Conservation (phyloP, 73 alveolate species). For the Breviolum minutum region DNA sequence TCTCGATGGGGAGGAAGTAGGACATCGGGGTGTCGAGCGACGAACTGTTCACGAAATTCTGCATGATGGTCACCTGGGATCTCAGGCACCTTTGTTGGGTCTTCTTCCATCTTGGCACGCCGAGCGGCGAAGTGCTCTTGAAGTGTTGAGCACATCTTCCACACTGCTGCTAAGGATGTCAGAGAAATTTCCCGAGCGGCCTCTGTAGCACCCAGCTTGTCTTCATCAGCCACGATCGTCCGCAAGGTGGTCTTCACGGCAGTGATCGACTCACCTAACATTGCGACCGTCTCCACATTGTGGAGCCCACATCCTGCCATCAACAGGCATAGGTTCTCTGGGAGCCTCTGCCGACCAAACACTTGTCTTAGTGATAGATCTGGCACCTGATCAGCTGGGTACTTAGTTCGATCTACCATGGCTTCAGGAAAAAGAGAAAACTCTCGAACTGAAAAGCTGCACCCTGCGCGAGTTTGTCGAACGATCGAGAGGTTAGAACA, state of each 20-base stretch:
- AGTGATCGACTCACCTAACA: slow-evolving; percentile 28
- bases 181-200: not conserved
- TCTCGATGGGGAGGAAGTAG: not conserved
- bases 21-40: not conserved
- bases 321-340: not conserved
- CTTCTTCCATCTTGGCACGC: too few relatives aligned
- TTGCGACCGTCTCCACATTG: not conserved
- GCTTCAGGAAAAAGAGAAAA: not conserved
- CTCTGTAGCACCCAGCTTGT: not conserved
- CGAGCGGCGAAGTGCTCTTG: too few relatives aligned
- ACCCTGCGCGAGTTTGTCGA: not conserved
- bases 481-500: not conserved
- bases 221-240: not conserved
- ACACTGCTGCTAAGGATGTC: slow-evolving; percentile 10
- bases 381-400: not conserved
- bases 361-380: slow-evolving; percentile 1
- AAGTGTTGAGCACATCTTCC: too few relatives aligned
- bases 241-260: not conserved
- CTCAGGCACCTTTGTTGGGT: too few relatives aligned
- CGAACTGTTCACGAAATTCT: slow-evolving; percentile 10
- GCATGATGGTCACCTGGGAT: too few relatives aligned
- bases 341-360: not conserved
- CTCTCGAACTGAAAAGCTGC: not conserved
- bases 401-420: slow-evolving; percentile 24
- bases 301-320: not conserved